Conservation (phyloP, 306 rosid genomes). For the Cucumis cinereus region DNA sequence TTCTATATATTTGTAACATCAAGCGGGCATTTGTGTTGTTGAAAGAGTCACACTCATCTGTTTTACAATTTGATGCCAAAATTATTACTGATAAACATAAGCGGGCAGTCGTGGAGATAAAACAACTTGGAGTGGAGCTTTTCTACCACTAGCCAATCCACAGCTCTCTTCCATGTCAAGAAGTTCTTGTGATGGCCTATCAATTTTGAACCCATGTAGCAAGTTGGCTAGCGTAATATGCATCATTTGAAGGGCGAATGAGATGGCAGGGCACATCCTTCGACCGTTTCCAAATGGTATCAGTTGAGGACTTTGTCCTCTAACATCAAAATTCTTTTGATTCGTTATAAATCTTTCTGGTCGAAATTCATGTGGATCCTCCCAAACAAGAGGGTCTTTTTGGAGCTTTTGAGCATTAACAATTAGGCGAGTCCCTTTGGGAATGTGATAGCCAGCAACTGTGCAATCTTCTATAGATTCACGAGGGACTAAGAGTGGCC, state of each 20-base stretch:
- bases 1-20: too few species aligned
- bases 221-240: not conserved
- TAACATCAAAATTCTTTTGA: not conserved
- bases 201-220: constrained; percentile 18
- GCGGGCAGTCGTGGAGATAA: constrained; percentile 34
- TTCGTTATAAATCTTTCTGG: constrained; percentile 19
- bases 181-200: constrained; percentile 13
- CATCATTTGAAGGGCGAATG: not conserved
- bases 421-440: constrained; percentile 7
- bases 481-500: not conserved
- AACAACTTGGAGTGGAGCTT: constrained; percentile 31
- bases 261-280: constrained; percentile 25
- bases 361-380: constrained; percentile 5
- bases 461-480: not conserved
- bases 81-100: not conserved
- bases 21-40: too few species aligned
- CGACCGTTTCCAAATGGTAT: constrained; percentile 30
- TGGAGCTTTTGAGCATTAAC: constrained; percentile 15
- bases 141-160: constrained; percentile 40
- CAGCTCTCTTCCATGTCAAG: constrained; percentile 43
- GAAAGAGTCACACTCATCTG: not conserved
- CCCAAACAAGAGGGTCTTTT: constrained; percentile 16
- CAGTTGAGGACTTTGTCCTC: constrained; percentile 10
- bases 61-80: not conserved
- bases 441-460: not conserved